Base-by-base conservation (phyloP, 2,329 filamentous ascomycete species). In the Aspergillus oerlinghausenensis region DNA sequence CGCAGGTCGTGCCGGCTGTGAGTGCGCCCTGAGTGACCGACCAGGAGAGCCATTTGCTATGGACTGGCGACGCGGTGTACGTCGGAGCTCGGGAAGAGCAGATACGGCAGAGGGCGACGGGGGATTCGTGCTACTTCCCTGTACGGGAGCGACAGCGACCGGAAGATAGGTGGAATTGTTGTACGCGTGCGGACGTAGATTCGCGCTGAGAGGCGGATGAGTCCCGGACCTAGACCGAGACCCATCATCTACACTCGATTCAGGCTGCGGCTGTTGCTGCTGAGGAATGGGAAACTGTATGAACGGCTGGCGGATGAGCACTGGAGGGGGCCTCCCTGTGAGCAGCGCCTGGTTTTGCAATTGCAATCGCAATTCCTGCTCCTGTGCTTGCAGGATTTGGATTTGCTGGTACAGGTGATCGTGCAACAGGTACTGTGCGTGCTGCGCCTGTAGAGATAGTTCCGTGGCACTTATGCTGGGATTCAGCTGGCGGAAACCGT, bases 331-430 rank as follows among this genome's bases (percentile, higher is more conserved):
- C 25, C 75, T 64, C 17, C 75, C 73, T 32, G 71, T 75, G 17
- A 76, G 65, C 26, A 77, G 63, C 17, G 75, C 75, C 61, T 79
- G 77, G 49, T 77, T 77, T 59, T 78, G 75, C 43, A 79, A 66
- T 55, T 79, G 75, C 64, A 78, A 69, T 55, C 78, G 74, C 56
- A 80, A 59, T 57, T 80, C 78, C 58, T 80, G 76, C 62, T 80
- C 78, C 62, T 80, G 78, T 21, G 77, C 75, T 60, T 80, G 78
- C 21, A 80, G 71, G 42, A 79, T 70, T 61, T 80, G 78, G 54
- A 79, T 79, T 57, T 80, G 77, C 59, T 79, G 77, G 58, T 75
- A 79, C 1, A 80, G 69, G 58, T 79, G 75, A 57, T 80, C 77
- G 60, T 80, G 77, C 23, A 80, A 68, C 40, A 79, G 63, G 59